Base-by-base conservation (phyloP, 768 basidiomycete species). In the Auriscalpium vulgare region DNA sequence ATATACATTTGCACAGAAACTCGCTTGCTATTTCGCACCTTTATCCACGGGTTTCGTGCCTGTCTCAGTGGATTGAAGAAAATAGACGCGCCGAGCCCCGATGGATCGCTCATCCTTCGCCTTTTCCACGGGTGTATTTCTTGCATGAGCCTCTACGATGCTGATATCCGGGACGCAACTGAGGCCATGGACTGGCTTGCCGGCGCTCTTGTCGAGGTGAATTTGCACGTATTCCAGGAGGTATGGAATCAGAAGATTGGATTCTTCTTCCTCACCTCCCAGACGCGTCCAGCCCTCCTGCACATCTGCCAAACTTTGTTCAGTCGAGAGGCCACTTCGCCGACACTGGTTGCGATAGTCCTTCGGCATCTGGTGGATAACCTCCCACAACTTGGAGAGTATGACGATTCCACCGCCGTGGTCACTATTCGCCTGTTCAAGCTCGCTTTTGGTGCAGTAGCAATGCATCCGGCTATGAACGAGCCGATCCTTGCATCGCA, bases 401-500 rank as follows among this genome's bases (percentile, higher is more conserved):
- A 87, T 65, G 87, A 92, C 60, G 88, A 91, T 62, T 76, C 83
- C 59, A 83, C 84, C 17, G 89, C 92, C 1, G 85, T 86, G 0
- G 83, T 93, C 11, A 88, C 89, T 10, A 87, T 99, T 58, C 84
- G 92, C 51, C 74, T 97, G 47, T 97, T 92, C 82, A 98, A 97
- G 74, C 87, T 97, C 81, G 87, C 93, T 13, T 99, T 98, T 70
- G 78, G 80, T 56, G 91, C 95, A 5, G 91, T 97, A 52, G 82
- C 85, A 11, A 64, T 80, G 50, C 84, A 81, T 69, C 85, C 93
- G 19, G 67, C 68, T 19, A 71, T 78, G 17, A 98, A 97, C 70
- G 97, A 99, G 70, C 81, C 87, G 8, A 92, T 98, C 53, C 75
- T 99, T n/a, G 93, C 93, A 13, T 84, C 89, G 1, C 92, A 98